Evolutionary conservation across 2,329 filamentous ascomycete genomes (phyloP).

Genomic region (Annulohypoxylon truncatum): DNA sequence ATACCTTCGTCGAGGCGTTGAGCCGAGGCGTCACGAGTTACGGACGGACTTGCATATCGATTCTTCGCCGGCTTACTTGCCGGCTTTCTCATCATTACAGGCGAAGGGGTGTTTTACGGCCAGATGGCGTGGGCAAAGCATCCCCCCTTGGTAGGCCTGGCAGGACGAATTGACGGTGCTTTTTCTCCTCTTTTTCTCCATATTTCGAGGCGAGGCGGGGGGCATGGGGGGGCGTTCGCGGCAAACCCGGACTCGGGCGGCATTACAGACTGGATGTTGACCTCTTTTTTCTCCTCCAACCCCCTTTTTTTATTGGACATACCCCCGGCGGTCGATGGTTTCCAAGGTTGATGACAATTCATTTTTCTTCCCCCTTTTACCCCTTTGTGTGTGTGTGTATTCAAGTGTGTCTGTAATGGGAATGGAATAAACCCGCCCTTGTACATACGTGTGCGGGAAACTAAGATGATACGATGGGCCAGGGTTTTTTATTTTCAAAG

Average conservation of each 20-base stretch:
- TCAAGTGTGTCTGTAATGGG: conserved; percentile 5
- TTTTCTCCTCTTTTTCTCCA: conserved; percentile 10
- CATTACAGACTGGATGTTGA: conserved; percentile 33
- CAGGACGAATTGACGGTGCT: conserved; percentile 32
- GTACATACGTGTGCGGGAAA: conserved; percentile 31
- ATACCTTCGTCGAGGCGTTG: conserved; percentile 41
- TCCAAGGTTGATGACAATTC: conserved; percentile 24
- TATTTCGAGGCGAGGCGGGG: conserved; percentile 19
- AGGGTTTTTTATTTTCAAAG: background rate
- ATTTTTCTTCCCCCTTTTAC: background rate
- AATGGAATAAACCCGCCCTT: conserved; percentile 25
- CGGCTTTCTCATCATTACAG: conserved; percentile 33
- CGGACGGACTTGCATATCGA: conserved; percentile 45
- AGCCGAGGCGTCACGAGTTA: conserved; percentile 48
- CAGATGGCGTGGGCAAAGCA: conserved; percentile 32
- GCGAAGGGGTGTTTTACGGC: conserved; percentile 23
- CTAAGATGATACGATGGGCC: conserved; percentile 24
- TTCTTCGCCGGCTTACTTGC: conserved; percentile 34
- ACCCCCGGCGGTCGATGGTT: conserved; percentile 15
- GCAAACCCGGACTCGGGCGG: conserved; percentile 13
- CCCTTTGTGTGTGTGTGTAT: conserved; percentile 11
- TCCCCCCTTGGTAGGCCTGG: conserved; percentile 25
- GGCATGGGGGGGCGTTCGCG: conserved; percentile 28
- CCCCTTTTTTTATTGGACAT: conserved; percentile 9
- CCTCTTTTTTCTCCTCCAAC: conserved; percentile 10